Conservation (phyloP, 2,329 filamentous ascomycete species). For the Teratosphaeria viscida region DNA sequence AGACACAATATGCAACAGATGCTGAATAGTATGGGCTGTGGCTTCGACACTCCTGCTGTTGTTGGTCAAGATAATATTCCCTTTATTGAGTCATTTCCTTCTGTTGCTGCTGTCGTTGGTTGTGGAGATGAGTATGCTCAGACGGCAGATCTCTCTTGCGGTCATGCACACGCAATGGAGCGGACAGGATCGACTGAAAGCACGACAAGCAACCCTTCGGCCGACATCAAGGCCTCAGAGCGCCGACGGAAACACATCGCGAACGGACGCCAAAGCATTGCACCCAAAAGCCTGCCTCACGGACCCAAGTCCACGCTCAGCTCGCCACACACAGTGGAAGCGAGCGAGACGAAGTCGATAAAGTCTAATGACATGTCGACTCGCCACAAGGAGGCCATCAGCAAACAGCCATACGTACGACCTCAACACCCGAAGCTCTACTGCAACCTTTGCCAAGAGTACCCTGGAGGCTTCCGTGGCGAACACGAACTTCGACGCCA, state of each 20-base stretch:
- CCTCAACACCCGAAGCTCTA: conserved; percentile 61
- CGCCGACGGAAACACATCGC: conserved; percentile 22
- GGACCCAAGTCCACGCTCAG: conserved; percentile 1
- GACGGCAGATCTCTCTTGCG: conserved; percentile 2
- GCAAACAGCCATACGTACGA: conserved; percentile 49
- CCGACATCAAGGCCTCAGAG: conserved; percentile 14
- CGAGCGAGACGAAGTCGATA: neutral
- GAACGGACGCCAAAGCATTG: conserved; percentile 19
- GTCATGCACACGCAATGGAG: conserved; percentile 13
- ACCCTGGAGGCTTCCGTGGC: conserved; percentile 71
- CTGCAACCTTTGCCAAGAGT: conserved; percentile 59
- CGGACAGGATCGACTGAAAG: conserved; percentile 14
- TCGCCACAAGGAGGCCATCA: conserved; percentile 20
- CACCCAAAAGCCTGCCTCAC: conserved; percentile 14
- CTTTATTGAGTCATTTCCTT: conserved; percentile 8
- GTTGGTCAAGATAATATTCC: conserved; percentile 14
- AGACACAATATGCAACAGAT: conserved; percentile 9
- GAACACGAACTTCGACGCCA: conserved; percentile 59
- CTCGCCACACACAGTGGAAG: neutral
- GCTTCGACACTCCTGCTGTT: conserved; percentile 5
- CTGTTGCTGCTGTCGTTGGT: conserved; percentile 6
- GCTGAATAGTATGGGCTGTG: conserved; percentile 18
- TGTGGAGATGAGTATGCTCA: conserved; percentile 9
- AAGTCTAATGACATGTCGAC: conserved; percentile 25
- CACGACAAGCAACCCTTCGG: conserved; percentile 6